A percentile compares a stretch with the other conserved stretches of the same genome.
Evolutionary conservation across 192 early-diverging fungal species (phyloP).

Genomic region (Phycomyces nitens): DNA sequence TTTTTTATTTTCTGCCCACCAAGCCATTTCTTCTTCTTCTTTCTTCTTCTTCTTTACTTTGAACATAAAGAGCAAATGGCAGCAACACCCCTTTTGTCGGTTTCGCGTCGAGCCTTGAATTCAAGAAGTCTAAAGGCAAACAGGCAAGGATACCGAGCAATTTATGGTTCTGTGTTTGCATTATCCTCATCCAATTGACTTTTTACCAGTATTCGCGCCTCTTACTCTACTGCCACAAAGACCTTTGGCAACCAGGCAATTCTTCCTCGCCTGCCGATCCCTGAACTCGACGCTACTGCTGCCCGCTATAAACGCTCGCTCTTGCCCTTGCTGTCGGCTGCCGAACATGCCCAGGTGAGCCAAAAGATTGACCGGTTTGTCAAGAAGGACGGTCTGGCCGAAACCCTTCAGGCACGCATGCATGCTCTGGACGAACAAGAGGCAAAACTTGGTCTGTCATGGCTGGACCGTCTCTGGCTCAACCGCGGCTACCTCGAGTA

Average conservation of each 20-base stretch:
- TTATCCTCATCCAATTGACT: no score
- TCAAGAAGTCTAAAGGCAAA: not conserved
- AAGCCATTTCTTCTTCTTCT: not conserved
- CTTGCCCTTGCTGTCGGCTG: conserved; percentile 58
- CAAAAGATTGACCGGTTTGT: conserved; percentile 72
- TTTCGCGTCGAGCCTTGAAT: not conserved
- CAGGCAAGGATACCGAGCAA: no score
- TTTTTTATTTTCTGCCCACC: not conserved
- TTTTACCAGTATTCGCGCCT: no score
- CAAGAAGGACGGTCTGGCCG: conserved; percentile 61
- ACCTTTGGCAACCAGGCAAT: conserved; percentile 67
- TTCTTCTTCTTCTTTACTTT: not conserved
- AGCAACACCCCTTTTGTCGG: not conserved
- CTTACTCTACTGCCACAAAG: conserved; percentile 6
- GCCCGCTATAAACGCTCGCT: conserved; percentile 75
- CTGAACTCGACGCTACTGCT: conserved; percentile 70
- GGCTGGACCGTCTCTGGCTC: conserved; percentile 88
- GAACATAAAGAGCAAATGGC: not conserved
- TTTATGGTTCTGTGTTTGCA: no score
- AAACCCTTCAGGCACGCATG: conserved; percentile 72
- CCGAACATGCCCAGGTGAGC: conserved; percentile 58
- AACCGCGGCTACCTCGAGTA: conserved; percentile 82
- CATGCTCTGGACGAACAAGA: conserved; percentile 63
- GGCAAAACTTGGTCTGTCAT: conserved; percentile 53
- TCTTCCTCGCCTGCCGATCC: conserved; percentile 85